A percentile compares a stretch with the other conserved stretches of the same genome.
phyloP scores from a whole-genome alignment of 345 rosid species.

The Mercurialis annua region DNA sequence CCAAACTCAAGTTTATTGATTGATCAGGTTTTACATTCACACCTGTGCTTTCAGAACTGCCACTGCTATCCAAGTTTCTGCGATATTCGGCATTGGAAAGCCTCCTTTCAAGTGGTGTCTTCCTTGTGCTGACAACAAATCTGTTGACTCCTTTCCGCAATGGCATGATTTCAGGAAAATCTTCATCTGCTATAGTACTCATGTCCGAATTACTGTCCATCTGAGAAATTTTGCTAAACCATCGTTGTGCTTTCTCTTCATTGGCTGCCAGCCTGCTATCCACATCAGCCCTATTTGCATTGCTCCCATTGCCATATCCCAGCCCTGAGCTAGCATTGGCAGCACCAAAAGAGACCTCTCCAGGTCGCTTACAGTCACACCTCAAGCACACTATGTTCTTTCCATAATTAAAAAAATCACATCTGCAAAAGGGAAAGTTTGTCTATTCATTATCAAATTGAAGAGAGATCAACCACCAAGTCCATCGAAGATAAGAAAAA shows the following conservation, averaged over 20 bases:
- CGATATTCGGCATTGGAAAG: constrained; percentile 40
- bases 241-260: constrained; percentile 76
- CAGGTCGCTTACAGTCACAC: constrained; percentile 87
- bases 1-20: constrained; percentile 32
- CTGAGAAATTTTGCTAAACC: constrained; percentile 75
- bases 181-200: constrained; percentile 29
- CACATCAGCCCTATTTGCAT: constrained; percentile 37
- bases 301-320: constrained; percentile 29
- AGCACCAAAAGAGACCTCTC: constrained; percentile 32
- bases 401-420: constrained; percentile 73
- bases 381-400: constrained; percentile 82
- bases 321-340: constrained; percentile 28
- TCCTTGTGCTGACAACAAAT: constrained; percentile 34
- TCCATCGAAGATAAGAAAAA: constrained; percentile 3
- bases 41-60: constrained; percentile 19
- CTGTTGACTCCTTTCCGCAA: constrained; percentile 35
- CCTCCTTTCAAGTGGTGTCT: constrained; percentile 32
- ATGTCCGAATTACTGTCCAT: constrained; percentile 46
- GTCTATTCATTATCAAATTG: constrained; percentile 10
- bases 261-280: constrained; percentile 61
- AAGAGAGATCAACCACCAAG: constrained; percentile 4
- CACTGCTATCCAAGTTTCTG: constrained; percentile 29
- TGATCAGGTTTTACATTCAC: constrained; percentile 16
- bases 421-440: constrained; percentile 44
- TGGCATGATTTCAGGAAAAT: constrained; percentile 37